Conservation (phyloP, 805 yeast genomes). For the Ogataea parapolymorpha region DNA sequence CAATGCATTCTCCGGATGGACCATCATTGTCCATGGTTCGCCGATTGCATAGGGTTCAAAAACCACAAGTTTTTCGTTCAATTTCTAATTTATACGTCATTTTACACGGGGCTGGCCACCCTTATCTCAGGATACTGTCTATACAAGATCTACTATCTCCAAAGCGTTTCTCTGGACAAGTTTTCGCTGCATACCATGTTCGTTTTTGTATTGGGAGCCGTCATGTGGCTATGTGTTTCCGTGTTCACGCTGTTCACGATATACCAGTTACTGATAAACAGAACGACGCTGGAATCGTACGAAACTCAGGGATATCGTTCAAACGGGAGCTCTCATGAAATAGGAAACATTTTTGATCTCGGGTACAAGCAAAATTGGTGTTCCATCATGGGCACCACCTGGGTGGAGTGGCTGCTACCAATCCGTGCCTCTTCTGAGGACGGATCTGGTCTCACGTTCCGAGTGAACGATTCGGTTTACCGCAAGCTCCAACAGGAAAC, state of each 20-base stretch:
- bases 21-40: constrained; percentile 86
- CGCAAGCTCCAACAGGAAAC: constrained; percentile 40
- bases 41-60: constrained; percentile 76
- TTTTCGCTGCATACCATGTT: constrained; percentile 59
- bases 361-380: constrained; percentile 64
- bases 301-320: constrained; percentile 48
- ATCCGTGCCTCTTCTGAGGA: constrained; percentile 17
- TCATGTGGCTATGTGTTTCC: constrained; percentile 53
- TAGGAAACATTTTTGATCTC: constrained; percentile 73
- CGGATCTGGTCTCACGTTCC: constrained; percentile 51
- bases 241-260: constrained; percentile 56
- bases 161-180: constrained; percentile 26
- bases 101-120: constrained; percentile 44
- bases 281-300: constrained; percentile 79
- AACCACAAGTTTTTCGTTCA: constrained; percentile 82
- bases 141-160: constrained; percentile 44
- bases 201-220: constrained; percentile 51
- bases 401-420: constrained; percentile 75
- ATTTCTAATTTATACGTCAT: constrained; percentile 53
- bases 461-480: constrained; percentile 41
- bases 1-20: constrained; percentile 52
- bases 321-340: constrained; percentile 37
- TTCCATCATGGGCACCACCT: constrained; percentile 66
- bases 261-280: constrained; percentile 58
- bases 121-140: constrained; percentile 40